Evolutionary conservation across 2,329 filamentous ascomycete species (phyloP).

Genomic region (Didymosphaeria variabile): DNA sequence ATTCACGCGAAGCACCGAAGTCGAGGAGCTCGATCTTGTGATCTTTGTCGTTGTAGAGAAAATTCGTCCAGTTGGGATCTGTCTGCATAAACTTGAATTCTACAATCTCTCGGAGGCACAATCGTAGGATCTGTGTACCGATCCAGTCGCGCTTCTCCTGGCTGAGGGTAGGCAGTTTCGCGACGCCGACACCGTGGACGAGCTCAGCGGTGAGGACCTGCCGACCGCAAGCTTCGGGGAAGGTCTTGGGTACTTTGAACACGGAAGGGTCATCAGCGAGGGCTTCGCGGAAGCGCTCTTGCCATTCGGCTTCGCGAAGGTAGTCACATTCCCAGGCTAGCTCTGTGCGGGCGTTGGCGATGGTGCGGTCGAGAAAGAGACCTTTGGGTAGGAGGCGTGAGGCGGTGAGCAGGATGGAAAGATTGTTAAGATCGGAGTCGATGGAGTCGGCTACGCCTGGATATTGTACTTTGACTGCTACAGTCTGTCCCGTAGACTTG

Average conservation of each 20-base stretch:
- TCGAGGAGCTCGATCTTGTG: conserved; percentile 88
- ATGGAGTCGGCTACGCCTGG: conserved; percentile 96
- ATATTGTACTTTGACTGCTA: conserved; percentile 98
- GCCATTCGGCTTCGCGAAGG: conserved; percentile 83
- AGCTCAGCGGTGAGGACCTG: conserved; percentile 94
- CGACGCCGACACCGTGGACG: conserved; percentile 86
- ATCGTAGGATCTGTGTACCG: conserved; percentile 88
- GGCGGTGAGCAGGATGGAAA: conserved; percentile 88
- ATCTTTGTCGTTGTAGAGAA: conserved; percentile 80
- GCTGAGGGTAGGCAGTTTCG: conserved; percentile 76
- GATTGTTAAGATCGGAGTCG: conserved; percentile 93
- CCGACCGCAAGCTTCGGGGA: conserved; percentile 79
- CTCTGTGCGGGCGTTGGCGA: conserved; percentile 91
- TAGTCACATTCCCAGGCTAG: conserved; percentile 99
- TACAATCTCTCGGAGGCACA: conserved; percentile 90
- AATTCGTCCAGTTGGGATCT: conserved; percentile 99
- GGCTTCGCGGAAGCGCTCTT: conserved; percentile 76
- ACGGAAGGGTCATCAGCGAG: conserved; percentile 76
- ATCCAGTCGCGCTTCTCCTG: conserved; percentile 95
- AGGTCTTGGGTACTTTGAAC: conserved; percentile 82
- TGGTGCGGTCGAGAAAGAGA: conserved; percentile 94
- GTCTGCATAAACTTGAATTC: conserved; percentile 99
- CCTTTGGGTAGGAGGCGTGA: conserved; percentile 90
- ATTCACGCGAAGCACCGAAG: conserved; percentile 92
- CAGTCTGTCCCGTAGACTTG: conserved; percentile 74